Evolutionary conservation across 2,329 filamentous ascomycete species (phyloP), one percentile per base, ranked within the genome.

Genomic region (Microsporum canis): DNA sequence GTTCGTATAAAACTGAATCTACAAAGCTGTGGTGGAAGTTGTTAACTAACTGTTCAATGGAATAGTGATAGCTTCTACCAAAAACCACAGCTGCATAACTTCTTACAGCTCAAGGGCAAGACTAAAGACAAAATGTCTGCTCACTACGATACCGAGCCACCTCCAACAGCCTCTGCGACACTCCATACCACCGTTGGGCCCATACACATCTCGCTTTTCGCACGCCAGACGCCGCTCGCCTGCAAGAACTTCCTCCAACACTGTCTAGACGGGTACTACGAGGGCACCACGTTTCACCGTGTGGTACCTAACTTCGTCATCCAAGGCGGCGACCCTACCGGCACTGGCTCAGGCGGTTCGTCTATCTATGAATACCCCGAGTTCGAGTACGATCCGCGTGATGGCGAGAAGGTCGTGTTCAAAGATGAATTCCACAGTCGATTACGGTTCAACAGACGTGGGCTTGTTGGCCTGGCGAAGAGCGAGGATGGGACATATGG

Each of bases 221-320:
- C 91, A 17, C 94, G 94, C 71, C 94, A 99, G 75, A 88, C 89
- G 0, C 94, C 94, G 6, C 80, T 96, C 64, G 88, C 94, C 31
- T 91, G 87, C 71, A 90, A 92, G 67, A 97, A 96, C 78, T 99
- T 99, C 75, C 82, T 99, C 41, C 94, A 99, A 74, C 87, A 91
- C 70, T 94, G 89, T 71, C 83, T 96, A 67, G 91, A 99, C 72
- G 91, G 91, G 67, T 97, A 97, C 79, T 99, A 97, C 78, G 87
- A 90, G 68, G 86, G 87, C 71, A 96, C 91, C 0, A 86, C 94
- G 64, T 99, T 99, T 77, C 94, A 99, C 77, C 89, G 94, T 29
- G 80, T 97, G 4, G 86, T 96, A 0, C 89, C 91, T 0, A 88
- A 88, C 58, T 99, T 99, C 74, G 89, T 99, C 64, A 78, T 97